A percentile compares a stretch with the other conserved stretches of the same genome.
Conservation (phyloP, 495 filamentous ascomycete genomes). For the Trichoderma gamsii region DNA sequence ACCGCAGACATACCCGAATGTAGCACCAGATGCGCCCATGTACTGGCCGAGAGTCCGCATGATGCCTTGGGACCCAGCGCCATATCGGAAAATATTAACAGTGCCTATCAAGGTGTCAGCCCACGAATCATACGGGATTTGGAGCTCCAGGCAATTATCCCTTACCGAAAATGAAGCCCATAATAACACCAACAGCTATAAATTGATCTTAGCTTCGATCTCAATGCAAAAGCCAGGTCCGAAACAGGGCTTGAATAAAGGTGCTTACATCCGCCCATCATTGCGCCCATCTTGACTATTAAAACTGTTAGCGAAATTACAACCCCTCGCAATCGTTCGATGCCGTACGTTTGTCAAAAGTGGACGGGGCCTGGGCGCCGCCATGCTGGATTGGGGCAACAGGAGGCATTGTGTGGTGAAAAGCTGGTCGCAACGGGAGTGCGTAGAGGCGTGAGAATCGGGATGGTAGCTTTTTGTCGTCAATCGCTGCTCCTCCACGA, state of each 20-base stretch:
- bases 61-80: slow-evolving; percentile 86
- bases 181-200: slow-evolving; percentile 85
- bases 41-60: slow-evolving; percentile 92
- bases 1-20: slow-evolving; percentile 65
- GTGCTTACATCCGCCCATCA: slow-evolving; percentile 93
- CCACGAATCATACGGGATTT: neutral
- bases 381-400: slow-evolving; percentile 34
- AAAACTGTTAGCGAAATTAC: slow-evolving; percentile 23
- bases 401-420: slow-evolving; percentile 40
- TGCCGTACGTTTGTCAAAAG: slow-evolving; percentile 82
- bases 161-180: slow-evolving; percentile 94
- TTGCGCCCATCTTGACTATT: slow-evolving; percentile 90
- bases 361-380: slow-evolving; percentile 60
- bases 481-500: neutral
- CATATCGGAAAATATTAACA: slow-evolving; percentile 90
- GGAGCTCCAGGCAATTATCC: neutral
- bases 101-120: slow-evolving; percentile 53
- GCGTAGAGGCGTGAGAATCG: neutral
- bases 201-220: neutral
- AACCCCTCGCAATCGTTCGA: slow-evolving; percentile 13
- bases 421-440: neutral
- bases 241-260: neutral
- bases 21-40: slow-evolving; percentile 94
- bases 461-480: neutral
- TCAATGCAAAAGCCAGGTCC: slow-evolving; percentile 6